Percentiles rank a stretch among this genome's conserved stretches.
Evolutionary conservation across 1,284 basidiomycete species (phyloP).

Genomic region (Moniliophthora roreri): DNA sequence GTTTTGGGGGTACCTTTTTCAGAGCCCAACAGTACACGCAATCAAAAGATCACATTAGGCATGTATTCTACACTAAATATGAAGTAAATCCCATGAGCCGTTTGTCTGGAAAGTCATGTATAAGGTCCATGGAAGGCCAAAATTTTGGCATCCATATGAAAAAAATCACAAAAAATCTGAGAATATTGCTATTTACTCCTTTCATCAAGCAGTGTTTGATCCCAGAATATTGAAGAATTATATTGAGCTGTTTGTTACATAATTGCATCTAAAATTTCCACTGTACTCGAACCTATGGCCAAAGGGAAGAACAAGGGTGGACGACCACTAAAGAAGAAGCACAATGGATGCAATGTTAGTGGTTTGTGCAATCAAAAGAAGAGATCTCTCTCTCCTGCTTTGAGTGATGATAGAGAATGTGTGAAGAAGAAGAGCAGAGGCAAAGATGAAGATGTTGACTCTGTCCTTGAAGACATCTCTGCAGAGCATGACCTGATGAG

Average conservation of each 20-base stretch:
- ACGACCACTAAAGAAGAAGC: neutral
- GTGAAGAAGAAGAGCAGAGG: no score
- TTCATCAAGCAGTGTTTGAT: slow-evolving; percentile 10
- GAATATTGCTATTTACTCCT: slow-evolving; percentile 9
- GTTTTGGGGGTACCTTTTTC: no score
- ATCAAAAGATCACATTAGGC: no score
- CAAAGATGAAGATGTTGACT: no score
- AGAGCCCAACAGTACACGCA: no score
- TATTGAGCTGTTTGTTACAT: neutral
- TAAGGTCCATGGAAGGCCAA: no score
- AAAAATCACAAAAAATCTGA: slow-evolving; percentile 13
- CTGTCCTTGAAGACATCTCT: no score
- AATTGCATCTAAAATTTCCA: neutral
- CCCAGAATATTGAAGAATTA: neutral
- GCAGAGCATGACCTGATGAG: no score
- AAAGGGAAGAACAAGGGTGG: neutral
- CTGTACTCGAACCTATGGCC: neutral
- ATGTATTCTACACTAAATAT: no score
- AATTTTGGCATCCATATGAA: slow-evolving; percentile 12
- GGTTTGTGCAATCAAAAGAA: slow-evolving; percentile 1
- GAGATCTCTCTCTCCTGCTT: no score
- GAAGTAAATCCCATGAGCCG: no score
- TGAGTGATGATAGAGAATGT: neutral
- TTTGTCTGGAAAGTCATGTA: no score
- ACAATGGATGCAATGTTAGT: neutral